Conservation (phyloP, 306 rosid species). For the Purshia tridentata region DNA sequence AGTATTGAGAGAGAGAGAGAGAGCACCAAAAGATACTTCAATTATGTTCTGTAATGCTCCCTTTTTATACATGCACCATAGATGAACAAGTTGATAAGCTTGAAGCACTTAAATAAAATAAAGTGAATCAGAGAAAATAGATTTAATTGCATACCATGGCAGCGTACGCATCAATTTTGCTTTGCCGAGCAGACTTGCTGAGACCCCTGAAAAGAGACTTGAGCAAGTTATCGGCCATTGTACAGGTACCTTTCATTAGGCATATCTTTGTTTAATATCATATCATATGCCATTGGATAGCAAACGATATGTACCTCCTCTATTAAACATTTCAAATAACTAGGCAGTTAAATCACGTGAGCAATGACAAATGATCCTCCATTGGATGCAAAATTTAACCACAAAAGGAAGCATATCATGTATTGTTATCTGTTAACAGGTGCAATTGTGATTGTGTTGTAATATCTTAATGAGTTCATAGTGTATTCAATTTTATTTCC, state of each 20-base stretch:
- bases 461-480: background rate
- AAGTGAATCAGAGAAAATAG: background rate
- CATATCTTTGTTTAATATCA: background rate
- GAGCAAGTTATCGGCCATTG: background rate
- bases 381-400: background rate
- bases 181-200: slow-evolving; percentile 37
- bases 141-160: slow-evolving; percentile 37
- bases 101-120: background rate
- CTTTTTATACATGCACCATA: background rate
- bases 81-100: background rate
- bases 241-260: background rate
- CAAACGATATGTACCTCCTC: background rate
- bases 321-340: background rate
- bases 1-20: background rate
- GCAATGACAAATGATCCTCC: background rate
- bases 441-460: background rate
- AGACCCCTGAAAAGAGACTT: slow-evolving; percentile 40
- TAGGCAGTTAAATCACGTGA: background rate
- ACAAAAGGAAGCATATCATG: no score
- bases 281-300: background rate
- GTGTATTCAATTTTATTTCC: background rate
- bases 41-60: background rate
- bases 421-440: no score
- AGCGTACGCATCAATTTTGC: slow-evolving; percentile 47
- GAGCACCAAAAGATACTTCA: background rate